Base-by-base conservation (phyloP, 441 rosid species). In the Sinapis alba region DNA sequence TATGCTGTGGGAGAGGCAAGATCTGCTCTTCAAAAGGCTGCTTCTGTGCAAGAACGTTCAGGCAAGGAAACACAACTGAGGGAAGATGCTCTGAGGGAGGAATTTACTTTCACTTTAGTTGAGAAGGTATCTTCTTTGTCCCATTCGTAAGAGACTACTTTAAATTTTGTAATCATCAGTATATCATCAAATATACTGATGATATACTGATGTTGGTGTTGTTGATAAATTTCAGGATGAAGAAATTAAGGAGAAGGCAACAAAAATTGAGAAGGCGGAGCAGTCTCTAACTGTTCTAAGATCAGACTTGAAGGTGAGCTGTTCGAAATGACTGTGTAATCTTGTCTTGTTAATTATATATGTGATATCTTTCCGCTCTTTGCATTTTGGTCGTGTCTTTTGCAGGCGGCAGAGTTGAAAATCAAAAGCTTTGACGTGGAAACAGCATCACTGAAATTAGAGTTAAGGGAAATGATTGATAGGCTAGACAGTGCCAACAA, bases 371-470 rank as follows among this genome's bases (percentile, higher is more conserved):
- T 62, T 43, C 36, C 12, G 56, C 28, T 43, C 16, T 27, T 26
- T 63, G 27, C 54, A 51, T 53, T 62, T 43, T 32, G 58, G 32
- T 64, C 28, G 47, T 72, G 20, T 76, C 30, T 70, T 79, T 78
- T 86, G 81, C 91, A 96, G 98, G 94, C 94, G 74, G 98, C 99
- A 32, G 91, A 92, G 81, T 92, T 95, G 50, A 94, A 91, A 78
- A 77, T 96, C 45, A 79, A 65, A 84, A 94, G 87, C 84, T 96
- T 83, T 78, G 93, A 89, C 66, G 61, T 84, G 65, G 98, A 92
- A 80, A 84, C 85, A 69, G 80, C 88, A 73, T 85, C 89, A n/a
- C 71, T 88, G 73, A 92, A 86, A 82, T 69, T 72, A 43, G 90
- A 90, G 72, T 83, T 87, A 60, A 91, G 83, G 78, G 91, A 78